Conservation (phyloP, 345 rosid genomes). For the Ceriops decandra region DNA sequence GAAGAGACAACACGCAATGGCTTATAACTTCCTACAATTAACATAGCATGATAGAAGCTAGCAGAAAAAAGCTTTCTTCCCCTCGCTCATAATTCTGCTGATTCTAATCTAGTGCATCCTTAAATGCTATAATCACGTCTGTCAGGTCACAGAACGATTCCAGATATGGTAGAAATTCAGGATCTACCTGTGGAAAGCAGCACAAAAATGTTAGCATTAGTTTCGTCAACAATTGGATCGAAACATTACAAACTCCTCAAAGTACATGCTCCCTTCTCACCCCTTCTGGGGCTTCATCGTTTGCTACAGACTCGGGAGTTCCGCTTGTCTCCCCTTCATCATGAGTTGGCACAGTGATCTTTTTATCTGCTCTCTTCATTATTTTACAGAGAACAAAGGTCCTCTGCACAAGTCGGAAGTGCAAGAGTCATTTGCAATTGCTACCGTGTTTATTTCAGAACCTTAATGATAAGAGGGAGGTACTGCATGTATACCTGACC, state of each 20-base stretch:
- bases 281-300: neutral
- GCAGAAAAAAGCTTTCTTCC: no score
- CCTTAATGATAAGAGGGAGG: no score
- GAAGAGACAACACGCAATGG: no score
- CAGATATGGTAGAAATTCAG: no score
- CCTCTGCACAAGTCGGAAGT: neutral
- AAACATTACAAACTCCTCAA: neutral
- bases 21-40: no score
- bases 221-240: neutral
- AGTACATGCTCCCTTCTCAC: neutral
- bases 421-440: neutral
- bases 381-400: constrained; percentile 5
- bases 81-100: no score
- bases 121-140: no score
- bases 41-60: no score
- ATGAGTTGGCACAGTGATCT: no score
- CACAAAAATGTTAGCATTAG: constrained; percentile 6
- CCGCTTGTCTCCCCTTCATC: neutral
- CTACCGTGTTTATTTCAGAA: no score
- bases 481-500: no score
- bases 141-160: rapidly evolving
- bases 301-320: neutral
- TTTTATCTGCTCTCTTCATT: neutral
- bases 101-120: no score
- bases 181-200: neutral